These are phyloP conservation scores for Sphaerostilbella broomeana DNA, from an alignment of 2,329 filamentous ascomycete genomes.

Conservation along the genomic window DNA sequence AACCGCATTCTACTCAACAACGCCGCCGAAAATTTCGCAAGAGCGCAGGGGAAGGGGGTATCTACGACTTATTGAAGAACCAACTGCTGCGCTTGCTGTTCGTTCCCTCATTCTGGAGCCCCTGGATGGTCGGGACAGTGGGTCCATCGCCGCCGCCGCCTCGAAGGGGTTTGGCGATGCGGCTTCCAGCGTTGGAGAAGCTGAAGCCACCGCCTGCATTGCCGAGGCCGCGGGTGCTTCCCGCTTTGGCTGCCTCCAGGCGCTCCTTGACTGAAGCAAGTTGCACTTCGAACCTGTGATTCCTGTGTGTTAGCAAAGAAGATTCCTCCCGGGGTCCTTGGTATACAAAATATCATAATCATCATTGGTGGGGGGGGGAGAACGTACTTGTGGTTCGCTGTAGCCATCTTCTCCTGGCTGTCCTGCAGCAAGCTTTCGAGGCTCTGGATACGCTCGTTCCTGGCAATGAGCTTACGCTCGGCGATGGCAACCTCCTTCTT, in stretches of 20 bases:
- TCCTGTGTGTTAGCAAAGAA: too few relatives aligned
- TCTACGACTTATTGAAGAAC: constrained; percentile 62
- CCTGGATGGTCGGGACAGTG: constrained; percentile 50
- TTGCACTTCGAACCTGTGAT: constrained; percentile 95
- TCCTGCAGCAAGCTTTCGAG: constrained; percentile 89
- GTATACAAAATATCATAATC: too few relatives aligned
- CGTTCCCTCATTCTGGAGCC: constrained; percentile 49
- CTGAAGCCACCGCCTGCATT: constrained; percentile 63
- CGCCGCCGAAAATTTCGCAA: constrained; percentile 17
- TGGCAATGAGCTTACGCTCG: constrained; percentile 90
- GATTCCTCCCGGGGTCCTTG: too few relatives aligned
- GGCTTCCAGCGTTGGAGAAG: constrained; percentile 57
- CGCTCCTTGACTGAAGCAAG: constrained; percentile 96
- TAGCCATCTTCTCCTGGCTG: constrained; percentile 95
- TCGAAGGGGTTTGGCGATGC: constrained; percentile 63
- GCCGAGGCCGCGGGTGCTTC: constrained; percentile 77
- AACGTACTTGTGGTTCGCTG: constrained; percentile 91
- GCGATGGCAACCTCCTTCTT: constrained; percentile 99
- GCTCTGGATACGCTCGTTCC: constrained; percentile 94
- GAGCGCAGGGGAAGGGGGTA: constrained; percentile 11
- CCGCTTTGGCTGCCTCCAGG: constrained; percentile 87
- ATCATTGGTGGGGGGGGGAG: neutral
- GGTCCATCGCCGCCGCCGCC: constrained; percentile 47
- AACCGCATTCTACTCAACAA: constrained; percentile 18
- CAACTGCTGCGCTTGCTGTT: constrained; percentile 63